Base-by-base conservation (phyloP, 768 basidiomycete species). In the Cystobasidium ongulense region DNA sequence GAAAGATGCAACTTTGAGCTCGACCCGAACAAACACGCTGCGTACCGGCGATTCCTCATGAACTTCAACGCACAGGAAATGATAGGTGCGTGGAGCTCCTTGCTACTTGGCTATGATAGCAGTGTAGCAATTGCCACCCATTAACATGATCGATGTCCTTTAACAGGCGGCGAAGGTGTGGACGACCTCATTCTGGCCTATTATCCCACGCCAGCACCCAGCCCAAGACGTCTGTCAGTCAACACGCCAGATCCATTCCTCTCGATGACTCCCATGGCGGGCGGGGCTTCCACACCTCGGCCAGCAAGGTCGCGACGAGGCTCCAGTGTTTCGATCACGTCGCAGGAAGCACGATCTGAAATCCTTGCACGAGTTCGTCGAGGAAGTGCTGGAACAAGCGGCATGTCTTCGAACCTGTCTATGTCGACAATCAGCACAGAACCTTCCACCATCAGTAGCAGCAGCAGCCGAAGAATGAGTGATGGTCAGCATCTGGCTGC, bases 11-110 rank as follows among this genome's bases (percentile, higher is more conserved):
- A 78, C 10, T 77, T 72, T 61, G 79, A 78, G 29, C 76, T 76
- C 75, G 73, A 79, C 33, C 78, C 79, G 0, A 70, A 74, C 67
- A 78, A 78, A 74, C 78, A 74, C 57, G 70, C 73, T 4, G 78
- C 77, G 33, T 66, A 79, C 43, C 75, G 78, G 0, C 72, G 78
- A 1, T 79, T 79, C 76, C 74, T 79, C 62, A 78, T 79, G 77
- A 72, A 72, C 18, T 77, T 75, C 43, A 74, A 76, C 29, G 57
- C 68, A 0, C 75, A 78, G 39, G 74, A 77, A 38, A 76, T 77
- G 78, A 72, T 77, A 4, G 52, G 65, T 67, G 50, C 3, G 76
- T 36, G 8, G 0, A 21, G 13, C 25, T 13, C 21, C 43, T 73
- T 13, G 4, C 11, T 73, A 35, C 10, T 13, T 23, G 13, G 35